phyloP scores from a whole-genome alignment of 2,329 filamentous ascomycete species.

The Fusarium poae region DNA sequence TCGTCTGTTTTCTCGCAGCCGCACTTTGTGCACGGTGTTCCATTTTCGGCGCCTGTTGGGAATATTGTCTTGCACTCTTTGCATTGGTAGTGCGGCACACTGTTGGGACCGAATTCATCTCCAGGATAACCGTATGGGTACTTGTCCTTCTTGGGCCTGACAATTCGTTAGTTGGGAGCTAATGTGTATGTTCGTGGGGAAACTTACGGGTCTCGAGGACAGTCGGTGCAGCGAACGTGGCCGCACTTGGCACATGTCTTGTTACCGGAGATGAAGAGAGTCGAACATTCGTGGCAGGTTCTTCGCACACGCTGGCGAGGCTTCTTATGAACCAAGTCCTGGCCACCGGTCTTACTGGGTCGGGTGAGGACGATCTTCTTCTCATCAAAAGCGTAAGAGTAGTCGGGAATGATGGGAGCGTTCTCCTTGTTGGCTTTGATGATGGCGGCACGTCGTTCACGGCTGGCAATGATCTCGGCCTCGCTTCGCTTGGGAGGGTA shows the following conservation, averaged over 20 bases:
- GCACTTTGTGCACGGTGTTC: constrained; percentile 70
- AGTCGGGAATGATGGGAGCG: constrained; percentile 65
- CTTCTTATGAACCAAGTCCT: constrained; percentile 79
- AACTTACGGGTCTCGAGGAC: constrained; percentile 83
- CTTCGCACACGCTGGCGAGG: constrained; percentile 80
- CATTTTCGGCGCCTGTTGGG: constrained; percentile 62
- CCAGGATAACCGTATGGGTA: constrained; percentile 79
- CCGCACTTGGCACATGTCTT: constrained; percentile 77
- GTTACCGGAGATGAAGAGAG: constrained; percentile 68
- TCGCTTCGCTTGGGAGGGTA: constrained; percentile 76
- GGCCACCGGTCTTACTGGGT: constrained; percentile 74
- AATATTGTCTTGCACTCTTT: constrained; percentile 73
- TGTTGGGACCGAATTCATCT: constrained; percentile 68
- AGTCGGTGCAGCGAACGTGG: constrained; percentile 83
- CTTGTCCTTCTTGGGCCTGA: constrained; percentile 74
- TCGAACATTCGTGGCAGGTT: constrained; percentile 80
- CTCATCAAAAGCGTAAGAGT: constrained; percentile 58
- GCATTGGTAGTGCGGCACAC: constrained; percentile 69
- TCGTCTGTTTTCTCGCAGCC: constrained; percentile 69
- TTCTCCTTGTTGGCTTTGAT: constrained; percentile 70
- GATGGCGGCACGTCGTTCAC: constrained; percentile 63
- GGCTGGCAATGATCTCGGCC: constrained; percentile 65
- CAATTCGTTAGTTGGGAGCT: constrained; percentile 25
- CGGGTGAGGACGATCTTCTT: constrained; percentile 69
- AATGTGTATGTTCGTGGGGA: constrained; percentile 10